These are phyloP conservation scores for Rubia tinctorum DNA, from an alignment of 305 asterid species.

Conservation along the genomic window DNA sequence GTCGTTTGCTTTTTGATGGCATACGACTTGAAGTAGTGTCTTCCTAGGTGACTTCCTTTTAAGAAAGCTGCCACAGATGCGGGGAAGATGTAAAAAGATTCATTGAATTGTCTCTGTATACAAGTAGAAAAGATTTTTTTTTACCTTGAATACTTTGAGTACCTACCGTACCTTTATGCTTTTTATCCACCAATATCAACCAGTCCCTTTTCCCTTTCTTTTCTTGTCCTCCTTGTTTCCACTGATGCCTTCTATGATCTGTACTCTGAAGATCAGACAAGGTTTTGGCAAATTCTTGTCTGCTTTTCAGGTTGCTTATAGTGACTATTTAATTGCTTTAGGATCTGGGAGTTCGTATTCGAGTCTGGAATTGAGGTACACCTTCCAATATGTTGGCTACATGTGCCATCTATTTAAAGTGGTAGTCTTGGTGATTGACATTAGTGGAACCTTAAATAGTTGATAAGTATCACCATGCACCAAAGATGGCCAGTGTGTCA, in stretches of 20 bases:
- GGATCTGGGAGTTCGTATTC: background rate
- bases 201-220: background rate
- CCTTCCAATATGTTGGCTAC: background rate
- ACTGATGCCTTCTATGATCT: background rate
- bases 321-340: background rate
- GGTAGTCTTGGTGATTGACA: background rate
- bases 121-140: background rate
- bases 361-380: background rate
- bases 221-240: background rate
- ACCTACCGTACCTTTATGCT: no score
- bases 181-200: background rate
- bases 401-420: background rate
- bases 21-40: background rate
- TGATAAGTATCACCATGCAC: background rate
- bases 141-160: background rate
- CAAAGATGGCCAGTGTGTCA: slow-evolving; percentile 1
- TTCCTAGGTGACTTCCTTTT: background rate
- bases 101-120: background rate
- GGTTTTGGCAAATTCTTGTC: background rate
- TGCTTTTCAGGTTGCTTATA: background rate
- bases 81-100: background rate
- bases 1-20: background rate
- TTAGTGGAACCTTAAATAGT: background rate
- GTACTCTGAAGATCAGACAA: background rate
- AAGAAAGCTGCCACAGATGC: background rate